A percentile compares a stretch with the other conserved stretches of the same genome.
Conservation (phyloP, 2,329 filamentous ascomycete genomes). For the Aspergillus sp. region DNA sequence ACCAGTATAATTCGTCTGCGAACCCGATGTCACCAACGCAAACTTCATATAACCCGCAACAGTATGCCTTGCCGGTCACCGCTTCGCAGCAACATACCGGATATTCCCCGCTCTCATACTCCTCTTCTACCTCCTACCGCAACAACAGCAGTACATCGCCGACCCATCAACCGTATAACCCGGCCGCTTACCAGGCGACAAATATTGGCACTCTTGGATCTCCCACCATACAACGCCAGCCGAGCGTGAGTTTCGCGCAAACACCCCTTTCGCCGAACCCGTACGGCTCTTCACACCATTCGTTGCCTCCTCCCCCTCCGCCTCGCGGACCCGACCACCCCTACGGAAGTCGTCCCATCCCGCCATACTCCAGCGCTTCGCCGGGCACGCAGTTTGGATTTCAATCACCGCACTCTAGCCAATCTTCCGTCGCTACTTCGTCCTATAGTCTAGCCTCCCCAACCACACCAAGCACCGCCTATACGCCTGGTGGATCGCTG, state of each 20-base stretch:
- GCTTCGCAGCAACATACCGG: constrained; percentile 50
- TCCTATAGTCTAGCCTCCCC: constrained; percentile 28
- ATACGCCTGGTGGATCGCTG: constrained; percentile 23
- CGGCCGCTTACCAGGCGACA: constrained; percentile 48
- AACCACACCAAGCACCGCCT: constrained; percentile 19
- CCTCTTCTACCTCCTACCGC: constrained; percentile 26
- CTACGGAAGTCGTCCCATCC: constrained; percentile 36
- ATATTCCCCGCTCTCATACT: constrained; percentile 72
- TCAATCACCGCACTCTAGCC: constrained; percentile 22
- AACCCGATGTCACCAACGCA: constrained; percentile 49
- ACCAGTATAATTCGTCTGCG: constrained; percentile 33
- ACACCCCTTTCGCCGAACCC: constrained; percentile 32
- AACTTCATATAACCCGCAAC: constrained; percentile 62
- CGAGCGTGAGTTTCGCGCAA: constrained; percentile 29
- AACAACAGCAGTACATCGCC: constrained; percentile 12
- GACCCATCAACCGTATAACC: constrained; percentile 50
- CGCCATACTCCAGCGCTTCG: constrained; percentile 25
- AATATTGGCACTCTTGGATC: constrained; percentile 29
- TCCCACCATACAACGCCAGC: constrained; percentile 34
- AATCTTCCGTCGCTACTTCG: constrained; percentile 25
- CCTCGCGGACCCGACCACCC: constrained; percentile 40
- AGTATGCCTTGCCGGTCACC: constrained; percentile 52
- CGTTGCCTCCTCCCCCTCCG: constrained; percentile 35
- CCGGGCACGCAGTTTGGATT: constrained; percentile 29
- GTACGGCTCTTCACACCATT: constrained; percentile 30